These are phyloP conservation scores for Sodiomyces alkalinus DNA, from an alignment of 2,329 filamentous ascomycete species.

Conservation along the genomic window DNA sequence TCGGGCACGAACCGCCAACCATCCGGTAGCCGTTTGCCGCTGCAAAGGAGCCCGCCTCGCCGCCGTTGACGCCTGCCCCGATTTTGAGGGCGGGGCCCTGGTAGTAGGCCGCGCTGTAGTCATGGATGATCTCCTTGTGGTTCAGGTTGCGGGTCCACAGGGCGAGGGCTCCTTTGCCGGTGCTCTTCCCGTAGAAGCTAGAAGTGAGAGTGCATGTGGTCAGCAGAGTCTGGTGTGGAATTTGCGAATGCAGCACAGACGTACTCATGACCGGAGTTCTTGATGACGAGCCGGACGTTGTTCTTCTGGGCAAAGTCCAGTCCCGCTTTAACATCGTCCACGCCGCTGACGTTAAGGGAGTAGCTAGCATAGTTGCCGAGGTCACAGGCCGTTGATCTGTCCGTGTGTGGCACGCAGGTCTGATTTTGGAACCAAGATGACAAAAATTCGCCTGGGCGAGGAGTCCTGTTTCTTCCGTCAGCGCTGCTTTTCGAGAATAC, in stretches of 20 bases:
- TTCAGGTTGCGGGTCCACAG: constrained; percentile 26
- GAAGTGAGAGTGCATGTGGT: neutral
- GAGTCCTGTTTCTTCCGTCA: too few species aligned
- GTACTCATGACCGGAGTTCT: constrained; percentile 35
- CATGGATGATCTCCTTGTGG: neutral
- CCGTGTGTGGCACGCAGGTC: constrained; percentile 12
- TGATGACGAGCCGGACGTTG: constrained; percentile 29
- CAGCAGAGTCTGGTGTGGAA: neutral
- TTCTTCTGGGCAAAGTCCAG: constrained; percentile 20
- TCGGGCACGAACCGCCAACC: constrained; percentile 32
- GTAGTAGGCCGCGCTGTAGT: neutral
- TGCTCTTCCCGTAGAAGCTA: constrained; percentile 17
- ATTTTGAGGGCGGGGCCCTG: constrained; percentile 13
- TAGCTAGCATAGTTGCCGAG: constrained; percentile 17
- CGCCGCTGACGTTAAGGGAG: constrained; percentile 5
- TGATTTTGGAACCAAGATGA: constrained; percentile 12
- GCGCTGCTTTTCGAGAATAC: too few species aligned
- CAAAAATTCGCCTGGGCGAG: constrained; percentile 12
- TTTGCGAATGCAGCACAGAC: too few species aligned
- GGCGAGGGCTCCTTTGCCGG: constrained; percentile 17
- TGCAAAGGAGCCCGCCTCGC: neutral
- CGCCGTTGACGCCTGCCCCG: constrained; percentile 4
- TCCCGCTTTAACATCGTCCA: constrained; percentile 3
- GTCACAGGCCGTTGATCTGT: constrained; percentile 19
- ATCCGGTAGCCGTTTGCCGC: constrained; percentile 13